These are phyloP conservation scores for Fusarium denticulatum DNA, from an alignment of 2,329 filamentous ascomycete species.

Conservation along the genomic window DNA sequence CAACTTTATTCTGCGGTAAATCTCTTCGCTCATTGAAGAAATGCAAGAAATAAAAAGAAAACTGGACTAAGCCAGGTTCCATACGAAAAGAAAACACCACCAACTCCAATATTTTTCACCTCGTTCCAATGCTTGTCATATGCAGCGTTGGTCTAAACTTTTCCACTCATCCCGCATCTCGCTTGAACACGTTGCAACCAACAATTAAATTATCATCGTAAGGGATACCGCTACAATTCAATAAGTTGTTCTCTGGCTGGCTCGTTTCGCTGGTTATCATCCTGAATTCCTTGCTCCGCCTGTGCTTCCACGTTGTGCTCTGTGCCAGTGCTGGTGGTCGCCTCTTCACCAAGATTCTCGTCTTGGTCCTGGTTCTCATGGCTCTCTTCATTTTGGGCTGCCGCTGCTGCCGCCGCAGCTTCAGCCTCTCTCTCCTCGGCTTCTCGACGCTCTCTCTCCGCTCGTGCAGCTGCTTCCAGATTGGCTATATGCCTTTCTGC, in stretches of 20 bases:
- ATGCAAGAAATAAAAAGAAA: conserved; percentile 12
- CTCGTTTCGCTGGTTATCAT: conserved; percentile 24
- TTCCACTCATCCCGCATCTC: conserved; percentile 30
- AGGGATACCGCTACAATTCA: conserved; percentile 22
- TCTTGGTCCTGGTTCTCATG: conserved; percentile 24
- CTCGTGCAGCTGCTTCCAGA: conserved; percentile 62
- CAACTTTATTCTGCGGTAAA: conserved; percentile 30
- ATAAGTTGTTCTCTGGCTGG: conserved; percentile 36
- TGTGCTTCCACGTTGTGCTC: conserved; percentile 5
- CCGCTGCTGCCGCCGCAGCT: conserved; percentile 42
- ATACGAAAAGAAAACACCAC: conserved; percentile 29
- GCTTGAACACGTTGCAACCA: conserved; percentile 20
- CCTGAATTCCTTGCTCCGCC: conserved; percentile 14
- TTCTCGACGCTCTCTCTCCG: conserved; percentile 56
- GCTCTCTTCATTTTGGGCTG: conserved; percentile 37
- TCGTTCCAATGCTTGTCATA: conserved; percentile 24
- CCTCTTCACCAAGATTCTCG: conserved; percentile 9
- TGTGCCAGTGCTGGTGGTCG: conserved; percentile 22
- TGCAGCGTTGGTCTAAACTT: conserved; percentile 26
- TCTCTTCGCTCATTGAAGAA: conserved; percentile 25
- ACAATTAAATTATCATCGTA: not conserved
- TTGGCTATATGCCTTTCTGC: conserved; percentile 72
- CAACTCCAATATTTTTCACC: conserved; percentile 36
- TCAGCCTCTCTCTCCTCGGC: conserved; percentile 50
- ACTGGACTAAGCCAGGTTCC: not conserved